Evolutionary conservation across 2,329 filamentous ascomycete species (phyloP).

Genomic region (Ophiostoma novo-ulmi): DNA sequence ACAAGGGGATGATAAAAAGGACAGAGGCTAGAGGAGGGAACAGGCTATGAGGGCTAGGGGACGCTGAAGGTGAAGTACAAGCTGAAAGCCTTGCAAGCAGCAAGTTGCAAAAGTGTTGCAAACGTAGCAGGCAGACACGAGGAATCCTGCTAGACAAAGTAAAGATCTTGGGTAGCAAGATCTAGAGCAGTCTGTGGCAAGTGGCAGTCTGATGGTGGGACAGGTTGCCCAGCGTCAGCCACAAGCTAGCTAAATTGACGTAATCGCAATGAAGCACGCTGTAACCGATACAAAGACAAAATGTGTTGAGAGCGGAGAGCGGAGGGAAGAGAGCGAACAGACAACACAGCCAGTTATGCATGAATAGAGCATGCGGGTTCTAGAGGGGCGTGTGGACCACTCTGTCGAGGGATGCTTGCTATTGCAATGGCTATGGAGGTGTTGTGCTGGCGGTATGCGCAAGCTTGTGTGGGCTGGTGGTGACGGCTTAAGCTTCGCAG

Average conservation of each 20-base stretch:
- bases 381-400: background rate
- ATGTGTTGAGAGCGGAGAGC: background rate
- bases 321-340: background rate
- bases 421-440: background rate
- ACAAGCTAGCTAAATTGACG: background rate
- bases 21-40: background rate
- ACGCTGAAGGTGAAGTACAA: background rate
- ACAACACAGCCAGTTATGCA: background rate
- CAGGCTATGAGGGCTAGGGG: background rate
- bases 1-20: constrained; percentile 9
- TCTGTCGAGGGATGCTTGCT: background rate
- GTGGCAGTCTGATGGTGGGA: background rate
- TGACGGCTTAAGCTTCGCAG: background rate
- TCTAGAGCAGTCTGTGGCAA: background rate
- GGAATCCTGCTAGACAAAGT: background rate
- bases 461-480: background rate
- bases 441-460: background rate
- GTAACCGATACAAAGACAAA: background rate
- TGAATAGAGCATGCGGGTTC: background rate
- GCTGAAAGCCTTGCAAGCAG: constrained; percentile 10
- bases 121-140: background rate
- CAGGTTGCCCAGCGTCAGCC: background rate
- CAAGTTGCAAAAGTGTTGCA: background rate
- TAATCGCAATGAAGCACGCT: background rate
- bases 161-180: background rate